Evolutionary conservation across 2,329 filamentous ascomycete species (phyloP), one percentile per base, ranked within the genome.

Genomic region (Fusarium sp.): DNA sequence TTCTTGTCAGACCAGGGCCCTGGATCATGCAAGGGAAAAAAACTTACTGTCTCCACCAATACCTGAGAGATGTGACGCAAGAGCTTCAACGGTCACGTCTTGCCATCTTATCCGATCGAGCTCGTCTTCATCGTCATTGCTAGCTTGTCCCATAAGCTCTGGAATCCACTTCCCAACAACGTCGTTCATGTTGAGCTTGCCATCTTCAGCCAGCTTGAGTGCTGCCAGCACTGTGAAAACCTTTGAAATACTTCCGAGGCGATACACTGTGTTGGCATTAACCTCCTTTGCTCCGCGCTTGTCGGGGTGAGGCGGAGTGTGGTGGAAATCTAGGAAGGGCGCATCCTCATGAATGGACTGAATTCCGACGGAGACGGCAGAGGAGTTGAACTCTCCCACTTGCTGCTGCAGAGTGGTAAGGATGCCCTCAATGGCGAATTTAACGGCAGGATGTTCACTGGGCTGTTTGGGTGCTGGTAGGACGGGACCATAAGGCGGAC

Each of bases 171-270:
- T 30, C 1, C 30, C 41, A 6, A 65, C 30, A 3, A 59, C 30
- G 13, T 65, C 59, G 18, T 30, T 15, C 62, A 62, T 63, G 12
- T 27, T 57, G 3, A 65, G 27, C 6, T 34, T 13, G 1, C 50
- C 44, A 9, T 46, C 16, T 12, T 65, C 27, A 0, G 30, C 58
- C 0, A 65, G 43, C 1, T 36, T 18, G 0, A 65, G 6, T 4
- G 50, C 62, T 0, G 43, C 59, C 2, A 65, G 4, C 0, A 65
- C 43, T 0, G 62, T 51, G 6, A 57, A 65, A 0, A 65, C 59
- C 9, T 65, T 65, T 10, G 59, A 36, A 7, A 62, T 62, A 3
- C 62, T 65, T 34, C 62, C 50, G n/a, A 65, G 36, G 13, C 59
- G 62, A 23, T 65, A 65, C 2, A 51, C 27, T 0, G 59, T 65